phyloP scores from a whole-genome alignment of 768 basidiomycete species.

The Holtermannia corniformis region DNA sequence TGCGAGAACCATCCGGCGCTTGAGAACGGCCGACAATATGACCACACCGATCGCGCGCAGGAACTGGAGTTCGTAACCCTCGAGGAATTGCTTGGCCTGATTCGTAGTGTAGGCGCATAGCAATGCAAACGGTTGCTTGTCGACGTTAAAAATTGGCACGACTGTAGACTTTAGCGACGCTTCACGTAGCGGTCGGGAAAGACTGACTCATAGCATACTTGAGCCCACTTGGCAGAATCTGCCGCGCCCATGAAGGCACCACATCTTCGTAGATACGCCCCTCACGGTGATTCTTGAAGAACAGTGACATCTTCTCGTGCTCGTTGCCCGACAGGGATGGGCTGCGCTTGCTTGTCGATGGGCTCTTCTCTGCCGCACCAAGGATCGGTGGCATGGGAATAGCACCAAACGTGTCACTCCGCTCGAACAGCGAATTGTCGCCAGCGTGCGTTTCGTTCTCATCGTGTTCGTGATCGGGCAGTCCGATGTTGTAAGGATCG shows the following conservation, averaged over 20 bases:
- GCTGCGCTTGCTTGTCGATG: slow-evolving; percentile 26
- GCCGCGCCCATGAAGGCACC: slow-evolving; percentile 69
- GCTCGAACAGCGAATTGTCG: slow-evolving; percentile 23
- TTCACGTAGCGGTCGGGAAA: not conserved
- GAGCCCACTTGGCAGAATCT: slow-evolving; percentile 68
- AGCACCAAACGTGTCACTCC: slow-evolving; percentile 30
- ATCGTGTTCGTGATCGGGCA: not conserved
- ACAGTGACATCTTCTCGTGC: slow-evolving; percentile 62
- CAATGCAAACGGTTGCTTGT: slow-evolving; percentile 82
- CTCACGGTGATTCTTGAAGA: slow-evolving; percentile 70
- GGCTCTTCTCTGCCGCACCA: slow-evolving; percentile 22
- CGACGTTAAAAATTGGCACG: slow-evolving; percentile 86
- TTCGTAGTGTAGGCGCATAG: slow-evolving; percentile 79
- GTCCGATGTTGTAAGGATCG: slow-evolving; percentile 31
- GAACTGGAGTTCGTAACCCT: slow-evolving; percentile 62
- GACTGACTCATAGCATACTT: slow-evolving; percentile 77
- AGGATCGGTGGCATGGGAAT: slow-evolving; percentile 39
- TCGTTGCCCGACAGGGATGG: slow-evolving; percentile 56
- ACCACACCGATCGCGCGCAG: slow-evolving; percentile 87
- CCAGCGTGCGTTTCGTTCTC: slow-evolving; percentile 7
- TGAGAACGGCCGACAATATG: slow-evolving; percentile 83
- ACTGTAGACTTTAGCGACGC: slow-evolving; percentile 47
- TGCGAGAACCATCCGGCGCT: slow-evolving; percentile 83
- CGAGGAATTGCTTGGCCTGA: slow-evolving; percentile 61
- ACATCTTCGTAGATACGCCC: slow-evolving; percentile 81